Percentiles rank a stretch among this genome's conserved stretches.
phyloP scores from a whole-genome alignment of 202 grass and related monocot genomes.

The Zizania palustris region DNA sequence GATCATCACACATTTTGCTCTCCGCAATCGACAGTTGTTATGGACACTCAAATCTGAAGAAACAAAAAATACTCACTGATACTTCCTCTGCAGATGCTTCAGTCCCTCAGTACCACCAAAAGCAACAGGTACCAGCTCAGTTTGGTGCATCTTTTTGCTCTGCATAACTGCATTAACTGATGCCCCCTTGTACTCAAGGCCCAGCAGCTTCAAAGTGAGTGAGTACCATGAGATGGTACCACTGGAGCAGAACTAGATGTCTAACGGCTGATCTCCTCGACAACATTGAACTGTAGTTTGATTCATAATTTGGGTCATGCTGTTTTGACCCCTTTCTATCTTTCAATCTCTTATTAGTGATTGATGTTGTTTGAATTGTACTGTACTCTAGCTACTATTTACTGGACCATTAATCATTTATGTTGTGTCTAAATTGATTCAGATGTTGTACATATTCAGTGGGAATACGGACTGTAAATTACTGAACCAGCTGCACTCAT shows the following conservation, averaged over 20 bases:
- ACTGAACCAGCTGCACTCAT: not conserved
- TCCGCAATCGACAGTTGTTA: too few species aligned
- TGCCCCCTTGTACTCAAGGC: constrained; percentile 37
- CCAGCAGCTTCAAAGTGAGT: constrained; percentile 27
- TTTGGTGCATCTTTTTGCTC: not conserved
- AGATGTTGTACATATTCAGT: not conserved
- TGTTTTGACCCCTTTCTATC: not conserved
- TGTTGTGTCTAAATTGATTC: not conserved
- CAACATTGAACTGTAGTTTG: not conserved
- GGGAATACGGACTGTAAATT: not conserved
- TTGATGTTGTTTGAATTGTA: not conserved
- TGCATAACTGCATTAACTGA: constrained; percentile 17
- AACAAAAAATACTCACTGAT: not conserved
- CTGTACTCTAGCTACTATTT: not conserved
- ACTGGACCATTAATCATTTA: not conserved
- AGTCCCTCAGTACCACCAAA: not conserved
- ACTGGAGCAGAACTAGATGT: constrained; percentile 21
- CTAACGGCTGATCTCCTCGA: constrained; percentile 7
- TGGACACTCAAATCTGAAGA: not conserved
- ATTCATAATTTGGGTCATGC: not conserved
- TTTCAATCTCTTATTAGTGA: not conserved
- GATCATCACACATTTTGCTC: too few species aligned
- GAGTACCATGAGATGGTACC: not conserved
- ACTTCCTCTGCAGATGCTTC: constrained; percentile 34
- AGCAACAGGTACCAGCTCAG: not conserved